Conservation (phyloP, 225 moss, liverwort and hornwort species). For the Bryoerythrophyllum caledonicum region DNA sequence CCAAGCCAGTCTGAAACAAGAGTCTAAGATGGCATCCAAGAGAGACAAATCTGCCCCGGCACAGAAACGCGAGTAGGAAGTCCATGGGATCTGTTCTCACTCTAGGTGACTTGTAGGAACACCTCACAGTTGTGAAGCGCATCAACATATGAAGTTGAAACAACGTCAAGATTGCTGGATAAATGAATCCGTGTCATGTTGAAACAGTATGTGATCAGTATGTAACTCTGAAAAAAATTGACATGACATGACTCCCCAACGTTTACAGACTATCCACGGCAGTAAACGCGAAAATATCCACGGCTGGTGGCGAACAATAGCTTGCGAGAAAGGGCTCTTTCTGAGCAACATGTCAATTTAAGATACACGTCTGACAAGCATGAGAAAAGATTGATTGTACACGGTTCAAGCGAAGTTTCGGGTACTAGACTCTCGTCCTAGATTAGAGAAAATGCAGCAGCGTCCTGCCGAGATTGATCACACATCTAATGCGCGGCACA, state of each 20-base stretch:
- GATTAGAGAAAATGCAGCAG: conserved; percentile 7
- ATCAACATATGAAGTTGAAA: background rate
- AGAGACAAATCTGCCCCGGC: conserved; percentile 16
- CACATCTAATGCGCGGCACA: background rate
- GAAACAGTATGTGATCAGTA: background rate
- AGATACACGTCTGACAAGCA: conserved; percentile 4
- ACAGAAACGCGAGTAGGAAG: conserved; percentile 5
- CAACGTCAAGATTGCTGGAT: background rate
- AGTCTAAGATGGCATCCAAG: conserved; percentile 13
- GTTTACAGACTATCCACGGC: too few species aligned
- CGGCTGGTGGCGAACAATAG: too few species aligned
- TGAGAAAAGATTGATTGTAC: conserved; percentile 2
- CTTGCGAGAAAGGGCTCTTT: background rate
- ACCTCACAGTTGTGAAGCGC: background rate
- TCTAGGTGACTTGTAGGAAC: too few species aligned
- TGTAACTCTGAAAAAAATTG: too few species aligned
- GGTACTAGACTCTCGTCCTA: conserved; percentile 3
- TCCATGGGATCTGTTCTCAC: background rate
- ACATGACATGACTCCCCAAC: too few species aligned
- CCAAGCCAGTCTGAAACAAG: conserved; percentile 15
- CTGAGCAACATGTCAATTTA: background rate
- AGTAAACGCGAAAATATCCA: too few species aligned
- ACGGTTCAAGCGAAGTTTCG: conserved; percentile 3
- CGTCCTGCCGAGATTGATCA: conserved; percentile 1
- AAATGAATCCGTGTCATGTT: background rate